Evolutionary conservation across 345 rosid species (phyloP).

Genomic region (Rhodamnia rubescens): DNA sequence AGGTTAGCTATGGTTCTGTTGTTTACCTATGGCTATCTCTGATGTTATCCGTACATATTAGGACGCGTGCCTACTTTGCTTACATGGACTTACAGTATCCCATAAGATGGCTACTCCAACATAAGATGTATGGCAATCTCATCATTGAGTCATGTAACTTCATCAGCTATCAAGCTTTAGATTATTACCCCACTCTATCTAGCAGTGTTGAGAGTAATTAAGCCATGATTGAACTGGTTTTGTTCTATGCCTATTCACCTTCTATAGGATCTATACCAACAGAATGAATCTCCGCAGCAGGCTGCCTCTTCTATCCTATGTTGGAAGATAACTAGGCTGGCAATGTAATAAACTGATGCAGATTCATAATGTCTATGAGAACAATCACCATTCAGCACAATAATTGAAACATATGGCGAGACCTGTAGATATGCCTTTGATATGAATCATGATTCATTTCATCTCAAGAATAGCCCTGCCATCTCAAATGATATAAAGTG

Average conservation of each 20-base stretch:
- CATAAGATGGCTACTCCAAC: too few species aligned
- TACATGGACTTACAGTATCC: background rate
- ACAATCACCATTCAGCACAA: background rate
- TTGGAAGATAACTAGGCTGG: background rate
- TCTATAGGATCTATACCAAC: background rate
- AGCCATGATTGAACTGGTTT: background rate
- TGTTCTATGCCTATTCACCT: background rate
- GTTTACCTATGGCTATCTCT: background rate
- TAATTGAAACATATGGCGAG: background rate
- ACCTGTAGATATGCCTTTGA: background rate
- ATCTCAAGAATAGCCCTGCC: background rate
- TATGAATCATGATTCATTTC: background rate
- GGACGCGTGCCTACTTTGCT: background rate
- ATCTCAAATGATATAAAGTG: background rate
- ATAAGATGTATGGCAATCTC: fast-evolving
- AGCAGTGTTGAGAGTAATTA: background rate
- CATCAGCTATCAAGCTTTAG: background rate
- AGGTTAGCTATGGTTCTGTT: constrained; percentile 19
- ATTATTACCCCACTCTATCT: fast-evolving
- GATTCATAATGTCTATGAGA: background rate
- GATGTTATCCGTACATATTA: background rate
- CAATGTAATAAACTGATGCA: background rate
- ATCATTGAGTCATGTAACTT: background rate
- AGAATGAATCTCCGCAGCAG: background rate
- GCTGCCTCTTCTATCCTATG: background rate